phyloP scores from a whole-genome alignment of 2,329 filamentous ascomycete genomes.

The Trichoderma harzianum region DNA sequence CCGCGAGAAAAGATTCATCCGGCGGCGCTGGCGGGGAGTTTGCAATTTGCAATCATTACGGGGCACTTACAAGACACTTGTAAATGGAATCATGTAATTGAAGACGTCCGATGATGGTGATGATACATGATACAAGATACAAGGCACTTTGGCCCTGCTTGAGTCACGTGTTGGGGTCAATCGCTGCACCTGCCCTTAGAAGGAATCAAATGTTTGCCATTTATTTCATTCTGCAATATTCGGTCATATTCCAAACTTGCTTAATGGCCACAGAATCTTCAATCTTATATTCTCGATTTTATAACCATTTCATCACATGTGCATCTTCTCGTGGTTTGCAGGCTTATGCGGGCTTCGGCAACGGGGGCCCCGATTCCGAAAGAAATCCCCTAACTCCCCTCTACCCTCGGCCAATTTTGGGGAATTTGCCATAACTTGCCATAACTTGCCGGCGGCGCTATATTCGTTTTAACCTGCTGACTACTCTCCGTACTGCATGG shows the following conservation, averaged over 20 bases:
- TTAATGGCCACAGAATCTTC: neutral
- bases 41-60: neutral
- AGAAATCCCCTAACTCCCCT: neutral
- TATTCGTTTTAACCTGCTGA: neutral
- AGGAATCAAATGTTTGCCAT: neutral
- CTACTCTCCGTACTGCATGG: neutral
- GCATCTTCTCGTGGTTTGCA: neutral
- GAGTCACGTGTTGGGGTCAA: neutral
- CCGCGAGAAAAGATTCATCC: slow-evolving; percentile 10
- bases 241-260: neutral
- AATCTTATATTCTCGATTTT: neutral
- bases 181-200: neutral
- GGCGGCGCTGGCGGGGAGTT: neutral
- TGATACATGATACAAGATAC: neutral
- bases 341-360: neutral
- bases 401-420: neutral
- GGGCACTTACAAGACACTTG: neutral
- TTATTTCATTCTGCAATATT: neutral
- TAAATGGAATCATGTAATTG: neutral
- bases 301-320: neutral
- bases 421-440: neutral
- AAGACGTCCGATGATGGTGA: neutral
- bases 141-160: neutral
- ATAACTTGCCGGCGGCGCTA: neutral
- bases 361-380: neutral